Conservation (phyloP, 176 grass and related monocot species). For the Secale cereale region DNA sequence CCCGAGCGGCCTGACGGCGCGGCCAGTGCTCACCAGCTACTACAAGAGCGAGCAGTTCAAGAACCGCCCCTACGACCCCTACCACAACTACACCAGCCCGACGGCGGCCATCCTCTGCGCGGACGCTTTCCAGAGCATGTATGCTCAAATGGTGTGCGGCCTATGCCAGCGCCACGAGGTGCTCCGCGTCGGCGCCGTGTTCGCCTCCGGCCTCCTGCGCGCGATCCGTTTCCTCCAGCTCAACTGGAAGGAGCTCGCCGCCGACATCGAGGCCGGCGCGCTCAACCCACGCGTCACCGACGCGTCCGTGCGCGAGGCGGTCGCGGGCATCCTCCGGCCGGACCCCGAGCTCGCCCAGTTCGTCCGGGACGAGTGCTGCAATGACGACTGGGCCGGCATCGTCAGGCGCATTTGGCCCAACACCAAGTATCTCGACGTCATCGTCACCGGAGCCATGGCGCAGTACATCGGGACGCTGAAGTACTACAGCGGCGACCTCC, state of each 20-base stretch:
- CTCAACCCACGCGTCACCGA: slow-evolving; percentile 67
- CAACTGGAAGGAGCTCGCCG: slow-evolving; percentile 77
- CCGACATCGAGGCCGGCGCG: slow-evolving; percentile 52
- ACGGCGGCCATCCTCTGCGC: slow-evolving; percentile 86
- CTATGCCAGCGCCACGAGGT: slow-evolving; percentile 80
- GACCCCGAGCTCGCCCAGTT: slow-evolving; percentile 62
- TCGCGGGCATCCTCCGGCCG: slow-evolving; percentile 53
- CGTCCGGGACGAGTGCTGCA: slow-evolving; percentile 56
- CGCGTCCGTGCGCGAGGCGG: slow-evolving; percentile 59
- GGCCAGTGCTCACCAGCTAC: slow-evolving; percentile 97
- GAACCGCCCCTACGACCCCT: slow-evolving; percentile 79
- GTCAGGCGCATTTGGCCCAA: slow-evolving; percentile 81
- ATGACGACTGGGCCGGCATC: slow-evolving; percentile 80
- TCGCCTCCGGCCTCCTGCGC: slow-evolving; percentile 89
- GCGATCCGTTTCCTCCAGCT: slow-evolving; percentile 96
- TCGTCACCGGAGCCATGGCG: slow-evolving; percentile 94
- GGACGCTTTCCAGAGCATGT: slow-evolving; percentile 99
- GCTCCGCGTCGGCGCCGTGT: slow-evolving; percentile 94
- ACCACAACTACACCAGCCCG: slow-evolving; percentile 88
- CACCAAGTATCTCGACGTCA: slow-evolving; percentile 94
- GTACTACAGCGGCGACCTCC: slow-evolving; percentile 80
- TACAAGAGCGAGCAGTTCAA: slow-evolving; percentile 96
- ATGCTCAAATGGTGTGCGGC: slow-evolving; percentile 95
- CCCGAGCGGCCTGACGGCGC: slow-evolving; percentile 70
- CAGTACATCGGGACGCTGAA: slow-evolving; percentile 91